Percentiles rank a stretch among this genome's conserved stretches.
phyloP scores from a whole-genome alignment of 768 basidiomycete genomes.

The Rhizopogon sp. region DNA sequence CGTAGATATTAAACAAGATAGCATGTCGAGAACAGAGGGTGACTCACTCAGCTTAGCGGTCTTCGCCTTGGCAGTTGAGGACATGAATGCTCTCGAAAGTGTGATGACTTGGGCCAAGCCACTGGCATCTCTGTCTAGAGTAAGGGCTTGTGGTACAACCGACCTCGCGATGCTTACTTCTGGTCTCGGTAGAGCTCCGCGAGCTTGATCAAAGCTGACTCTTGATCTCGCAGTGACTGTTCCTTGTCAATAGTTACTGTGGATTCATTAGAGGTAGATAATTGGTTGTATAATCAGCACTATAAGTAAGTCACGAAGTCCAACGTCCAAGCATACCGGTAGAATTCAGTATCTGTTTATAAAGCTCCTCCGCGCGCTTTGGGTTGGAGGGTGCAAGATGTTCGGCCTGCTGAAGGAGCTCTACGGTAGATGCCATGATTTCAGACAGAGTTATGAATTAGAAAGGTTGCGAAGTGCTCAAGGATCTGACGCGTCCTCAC shows the following conservation, averaged over 20 bases:
- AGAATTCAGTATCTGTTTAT: slow-evolving; percentile 59
- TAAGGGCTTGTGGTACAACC: background rate
- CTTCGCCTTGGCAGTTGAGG: slow-evolving; percentile 94
- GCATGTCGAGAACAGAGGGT: background rate
- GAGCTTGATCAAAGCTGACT: slow-evolving; percentile 77
- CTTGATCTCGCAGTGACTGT: slow-evolving; percentile 71
- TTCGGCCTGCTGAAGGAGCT: slow-evolving; percentile 43
- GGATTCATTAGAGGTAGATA: slow-evolving; percentile 29
- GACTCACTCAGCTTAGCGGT: slow-evolving; percentile 86
- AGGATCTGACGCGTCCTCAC: slow-evolving; percentile 23
- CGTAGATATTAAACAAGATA: background rate
- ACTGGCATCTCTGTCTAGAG: slow-evolving; percentile 61
- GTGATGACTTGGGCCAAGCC: slow-evolving; percentile 86
- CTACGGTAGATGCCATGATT: slow-evolving; percentile 21
- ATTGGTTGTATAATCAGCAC: slow-evolving; percentile 7
- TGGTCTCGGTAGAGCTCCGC: slow-evolving; percentile 85
- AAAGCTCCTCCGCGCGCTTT: slow-evolving; percentile 64
- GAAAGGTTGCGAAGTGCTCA: background rate
- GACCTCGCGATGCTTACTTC: slow-evolving; percentile 44
- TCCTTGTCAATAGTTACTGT: slow-evolving; percentile 40
- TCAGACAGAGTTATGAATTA: background rate
- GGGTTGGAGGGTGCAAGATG: slow-evolving; percentile 42
- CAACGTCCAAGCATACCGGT: slow-evolving; percentile 21
- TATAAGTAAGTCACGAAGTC: background rate
- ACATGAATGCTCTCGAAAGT: slow-evolving; percentile 80